phyloP scores from a whole-genome alignment of 495 filamentous ascomycete species.

The Parachaetomium inaequale region DNA sequence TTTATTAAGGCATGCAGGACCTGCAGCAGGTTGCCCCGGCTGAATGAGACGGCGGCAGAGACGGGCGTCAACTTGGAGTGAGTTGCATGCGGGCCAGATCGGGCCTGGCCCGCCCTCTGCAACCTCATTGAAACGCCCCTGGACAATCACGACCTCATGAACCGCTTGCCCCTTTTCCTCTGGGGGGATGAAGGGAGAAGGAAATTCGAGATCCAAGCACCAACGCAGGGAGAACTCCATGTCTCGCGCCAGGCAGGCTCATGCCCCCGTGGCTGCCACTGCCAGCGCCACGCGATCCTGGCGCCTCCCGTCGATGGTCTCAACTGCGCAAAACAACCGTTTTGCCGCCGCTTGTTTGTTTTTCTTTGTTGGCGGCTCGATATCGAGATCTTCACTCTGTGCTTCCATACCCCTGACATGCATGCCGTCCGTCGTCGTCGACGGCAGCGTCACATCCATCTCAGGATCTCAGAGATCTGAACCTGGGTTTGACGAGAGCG shows the following conservation, averaged over 20 bases:
- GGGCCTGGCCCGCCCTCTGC: neutral
- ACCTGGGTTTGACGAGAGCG: neutral
- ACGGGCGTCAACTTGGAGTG: constrained; percentile 3
- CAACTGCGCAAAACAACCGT: neutral
- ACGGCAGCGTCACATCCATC: constrained; percentile 10
- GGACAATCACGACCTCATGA: neutral
- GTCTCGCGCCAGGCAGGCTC: too few species aligned
- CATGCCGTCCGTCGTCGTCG: neutral
- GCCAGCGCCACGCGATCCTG: neutral
- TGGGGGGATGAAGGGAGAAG: neutral
- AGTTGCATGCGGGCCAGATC: constrained; percentile 8
- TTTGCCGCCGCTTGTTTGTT: neutral
- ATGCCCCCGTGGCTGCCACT: neutral
- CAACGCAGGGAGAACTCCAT: neutral
- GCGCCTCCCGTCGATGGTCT: neutral
- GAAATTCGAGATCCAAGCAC: neutral
- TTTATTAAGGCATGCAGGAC: constrained; percentile 3
- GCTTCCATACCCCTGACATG: neutral
- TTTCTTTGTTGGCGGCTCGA: neutral
- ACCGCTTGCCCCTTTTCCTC: neutral
- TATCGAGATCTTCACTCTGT: neutral
- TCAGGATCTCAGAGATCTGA: neutral
- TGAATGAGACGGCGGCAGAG: constrained; percentile 16
- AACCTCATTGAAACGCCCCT: constrained; percentile 6
- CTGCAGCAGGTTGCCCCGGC: constrained; percentile 9